A percentile compares a stretch with the other conserved stretches of the same genome.
phyloP scores from a whole-genome alignment of 2,329 filamentous ascomycete genomes.

The Orbilia javanica region DNA sequence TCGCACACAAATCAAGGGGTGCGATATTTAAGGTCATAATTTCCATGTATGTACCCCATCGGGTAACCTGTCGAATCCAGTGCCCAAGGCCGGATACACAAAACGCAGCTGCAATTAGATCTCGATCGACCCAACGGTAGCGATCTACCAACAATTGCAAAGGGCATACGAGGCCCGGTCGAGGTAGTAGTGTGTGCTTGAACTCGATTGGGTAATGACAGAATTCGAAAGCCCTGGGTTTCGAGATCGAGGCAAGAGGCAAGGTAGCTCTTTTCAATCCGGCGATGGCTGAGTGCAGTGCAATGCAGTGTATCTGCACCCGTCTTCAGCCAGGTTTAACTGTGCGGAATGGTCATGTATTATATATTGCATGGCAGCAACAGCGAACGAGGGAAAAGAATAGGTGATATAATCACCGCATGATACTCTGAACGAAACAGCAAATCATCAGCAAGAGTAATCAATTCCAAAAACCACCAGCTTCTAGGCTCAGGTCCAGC shows the following conservation, averaged over 20 bases:
- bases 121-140: background rate
- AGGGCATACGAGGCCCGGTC: no score
- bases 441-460: slow-evolving; percentile 9
- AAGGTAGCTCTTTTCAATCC: background rate
- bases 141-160: background rate
- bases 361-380: no score
- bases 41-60: background rate
- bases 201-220: no score
- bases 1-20: background rate
- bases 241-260: background rate
- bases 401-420: background rate
- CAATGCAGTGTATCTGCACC: no score
- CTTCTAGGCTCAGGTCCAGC: background rate
- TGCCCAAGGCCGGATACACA: background rate
- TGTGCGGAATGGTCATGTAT: background rate
- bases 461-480: background rate
- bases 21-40: background rate
- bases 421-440: background rate
- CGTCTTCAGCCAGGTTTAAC: background rate
- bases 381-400: background rate
- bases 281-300: slow-evolving; percentile 4
- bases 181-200: no score
- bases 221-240: no score
- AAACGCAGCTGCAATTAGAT: background rate
- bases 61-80: slow-evolving; percentile 21